Evolutionary conservation across 1,284 basidiomycete genomes (phyloP).

Genomic region (Trametes versicolor): DNA sequence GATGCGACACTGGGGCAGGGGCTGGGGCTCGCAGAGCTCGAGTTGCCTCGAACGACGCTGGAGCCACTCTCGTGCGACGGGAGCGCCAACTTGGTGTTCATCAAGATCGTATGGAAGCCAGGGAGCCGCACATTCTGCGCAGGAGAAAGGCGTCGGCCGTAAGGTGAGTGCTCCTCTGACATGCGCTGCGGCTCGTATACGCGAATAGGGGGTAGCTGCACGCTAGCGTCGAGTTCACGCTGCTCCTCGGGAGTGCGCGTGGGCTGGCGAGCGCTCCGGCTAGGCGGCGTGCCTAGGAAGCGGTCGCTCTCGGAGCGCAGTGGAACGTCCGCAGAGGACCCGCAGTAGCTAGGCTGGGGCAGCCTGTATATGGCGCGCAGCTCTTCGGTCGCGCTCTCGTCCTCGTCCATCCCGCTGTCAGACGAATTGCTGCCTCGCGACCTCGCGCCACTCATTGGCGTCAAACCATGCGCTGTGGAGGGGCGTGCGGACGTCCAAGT

Average conservation of each 20-base stretch:
- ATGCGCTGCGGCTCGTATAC: neutral
- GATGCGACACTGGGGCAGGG: slow-evolving; percentile 28
- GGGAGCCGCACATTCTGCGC: slow-evolving; percentile 20
- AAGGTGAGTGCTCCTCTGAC: slow-evolving; percentile 11
- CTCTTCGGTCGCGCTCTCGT: neutral
- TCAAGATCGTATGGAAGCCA: slow-evolving; percentile 19
- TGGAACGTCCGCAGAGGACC: slow-evolving; percentile 4
- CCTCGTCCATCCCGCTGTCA: slow-evolving; percentile 2
- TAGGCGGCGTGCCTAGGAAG: slow-evolving; percentile 10
- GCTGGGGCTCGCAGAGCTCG: slow-evolving; percentile 30
- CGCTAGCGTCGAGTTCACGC: slow-evolving; percentile 15
- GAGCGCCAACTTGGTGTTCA: neutral
- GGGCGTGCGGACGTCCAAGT: slow-evolving; percentile 22
- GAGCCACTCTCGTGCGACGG: neutral
- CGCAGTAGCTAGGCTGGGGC: slow-evolving; percentile 3
- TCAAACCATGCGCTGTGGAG: slow-evolving; percentile 8
- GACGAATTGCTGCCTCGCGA: slow-evolving; percentile 5
- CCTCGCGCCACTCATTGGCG: slow-evolving; percentile 12
- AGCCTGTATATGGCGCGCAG: neutral
- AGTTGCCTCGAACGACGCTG: neutral
- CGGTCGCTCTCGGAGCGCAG: slow-evolving; percentile 18
- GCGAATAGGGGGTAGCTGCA: slow-evolving; percentile 16
- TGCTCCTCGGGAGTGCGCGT: slow-evolving; percentile 5
- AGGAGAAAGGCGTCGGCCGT: neutral
- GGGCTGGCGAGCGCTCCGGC: neutral